A percentile compares a stretch with the other conserved stretches of the same genome.
phyloP scores from a whole-genome alignment of 2,329 filamentous ascomycete species.

The Claviceps purpurea region DNA sequence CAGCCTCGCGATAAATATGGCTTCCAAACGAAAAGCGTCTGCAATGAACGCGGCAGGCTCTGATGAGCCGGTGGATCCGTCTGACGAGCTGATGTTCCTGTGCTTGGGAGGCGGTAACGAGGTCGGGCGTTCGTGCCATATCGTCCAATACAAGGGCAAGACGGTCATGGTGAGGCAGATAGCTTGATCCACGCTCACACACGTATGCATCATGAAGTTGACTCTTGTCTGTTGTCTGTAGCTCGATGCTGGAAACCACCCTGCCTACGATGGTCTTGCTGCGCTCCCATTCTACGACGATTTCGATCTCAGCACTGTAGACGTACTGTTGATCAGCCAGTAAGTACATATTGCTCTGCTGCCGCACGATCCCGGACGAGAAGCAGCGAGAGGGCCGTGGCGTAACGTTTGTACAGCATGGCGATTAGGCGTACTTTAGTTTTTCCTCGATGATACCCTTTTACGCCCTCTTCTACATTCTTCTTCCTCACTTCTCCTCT shows the following conservation, averaged over 20 bases:
- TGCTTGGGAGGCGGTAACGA: slow-evolving; percentile 93
- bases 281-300: slow-evolving; percentile 96
- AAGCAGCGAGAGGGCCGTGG: neutral
- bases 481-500: neutral
- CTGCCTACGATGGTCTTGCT: slow-evolving; percentile 86
- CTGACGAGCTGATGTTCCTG: slow-evolving; percentile 88
- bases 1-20: slow-evolving; percentile 43
- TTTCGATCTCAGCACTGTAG: slow-evolving; percentile 93
- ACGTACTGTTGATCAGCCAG: slow-evolving; percentile 97
- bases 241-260: slow-evolving; percentile 96
- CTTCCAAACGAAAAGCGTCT: slow-evolving; percentile 80
- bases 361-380: neutral
- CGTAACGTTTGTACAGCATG: neutral
- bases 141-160: slow-evolving; percentile 98
- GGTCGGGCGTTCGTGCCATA: slow-evolving; percentile 92
- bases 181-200: neutral
- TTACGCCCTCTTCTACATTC: neutral
- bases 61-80: slow-evolving; percentile 82
- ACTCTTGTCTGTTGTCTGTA: slow-evolving; percentile 20
- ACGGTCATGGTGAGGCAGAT: slow-evolving; percentile 71
- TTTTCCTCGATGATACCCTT: neutral
- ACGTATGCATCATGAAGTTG: neutral
- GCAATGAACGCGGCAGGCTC: slow-evolving; percentile 53
- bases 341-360: slow-evolving; percentile 42
- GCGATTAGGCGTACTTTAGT: slow-evolving; percentile 1